Base-by-base conservation (phyloP, 257 asterid genomes). In the Solanum raphanifolium region DNA sequence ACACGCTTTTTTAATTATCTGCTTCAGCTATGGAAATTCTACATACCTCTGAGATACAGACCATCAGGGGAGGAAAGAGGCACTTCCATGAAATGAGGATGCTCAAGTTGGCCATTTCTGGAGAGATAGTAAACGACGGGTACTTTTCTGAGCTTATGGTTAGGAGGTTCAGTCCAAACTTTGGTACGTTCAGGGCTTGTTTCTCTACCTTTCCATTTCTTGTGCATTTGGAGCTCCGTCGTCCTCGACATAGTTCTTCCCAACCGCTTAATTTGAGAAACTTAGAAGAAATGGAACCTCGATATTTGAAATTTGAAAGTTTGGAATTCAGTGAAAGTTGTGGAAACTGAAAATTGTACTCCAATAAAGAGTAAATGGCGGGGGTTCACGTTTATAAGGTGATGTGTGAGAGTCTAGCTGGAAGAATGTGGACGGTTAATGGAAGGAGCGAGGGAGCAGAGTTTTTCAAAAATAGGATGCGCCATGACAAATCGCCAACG, bases 1-100 rank as follows among this genome's bases (percentile, higher is more conserved):
- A 79, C 18, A 4, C 25, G 11, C 18, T 78, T n/a, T 39, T 13
- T 39, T 16, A 48, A 0, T 13, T 31, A 39, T 10, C 62, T 12
- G 10, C n/a, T 9, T 72, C 10, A 41, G 69, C 13, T 41, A 11
- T 41, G 43, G 52, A 13, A 10, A 8, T 5, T 68, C 1, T n/a
- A 11, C 13, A 5, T 73, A 95, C 98, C 98, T 89, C 88, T 88
- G 46, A 95, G 96, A 88, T 89, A 92, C 75, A 96, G 96, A 43
- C 94, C 96, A 5, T 90, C 88, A 1, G 94, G 90, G 29, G 96
- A 92, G 76, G 98, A 94, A 68, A 94, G 94, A 43, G 95, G 92
- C 52, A 96, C 98, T 90, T 96, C 98, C 94, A 95, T 95, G 94
- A 96, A 96, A 94, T 96, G 99, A 4, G 99, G 99, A 69, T 95